These are phyloP conservation scores for Trichoderma oligosporum DNA, from an alignment of 2,329 filamentous ascomycete species.

Conservation along the genomic window DNA sequence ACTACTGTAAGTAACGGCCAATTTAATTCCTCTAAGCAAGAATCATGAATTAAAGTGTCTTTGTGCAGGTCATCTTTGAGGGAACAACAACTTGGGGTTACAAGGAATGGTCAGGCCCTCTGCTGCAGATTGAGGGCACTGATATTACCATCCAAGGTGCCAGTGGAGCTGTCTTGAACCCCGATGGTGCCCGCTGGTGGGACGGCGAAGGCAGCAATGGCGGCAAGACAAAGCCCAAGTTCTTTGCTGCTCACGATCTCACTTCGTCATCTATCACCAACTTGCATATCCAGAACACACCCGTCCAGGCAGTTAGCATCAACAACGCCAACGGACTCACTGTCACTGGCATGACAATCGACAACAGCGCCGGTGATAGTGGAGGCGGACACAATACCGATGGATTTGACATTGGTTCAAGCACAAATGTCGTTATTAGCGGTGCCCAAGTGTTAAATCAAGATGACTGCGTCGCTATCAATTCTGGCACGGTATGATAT, in stretches of 20 bases:
- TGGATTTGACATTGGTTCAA: slow-evolving; percentile 54
- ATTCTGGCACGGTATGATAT: slow-evolving; percentile 41
- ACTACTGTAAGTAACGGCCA: background rate
- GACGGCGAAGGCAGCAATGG: slow-evolving; percentile 57
- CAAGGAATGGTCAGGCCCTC: slow-evolving; percentile 8
- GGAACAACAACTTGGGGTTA: slow-evolving; percentile 11
- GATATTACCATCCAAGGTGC: slow-evolving; percentile 5
- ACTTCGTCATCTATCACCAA: slow-evolving; percentile 34
- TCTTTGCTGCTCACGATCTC: slow-evolving; percentile 48
- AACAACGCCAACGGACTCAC: slow-evolving; percentile 34
- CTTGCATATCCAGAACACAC: slow-evolving; percentile 41
- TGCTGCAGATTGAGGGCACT: slow-evolving; percentile 8
- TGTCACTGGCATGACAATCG: slow-evolving; percentile 37
- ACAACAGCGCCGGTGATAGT: slow-evolving; percentile 37
- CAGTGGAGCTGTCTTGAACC: background rate
- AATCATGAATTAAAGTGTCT: no score
- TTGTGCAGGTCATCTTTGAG: slow-evolving; percentile 1
- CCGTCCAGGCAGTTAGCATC: slow-evolving; percentile 41
- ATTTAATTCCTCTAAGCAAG: no score
- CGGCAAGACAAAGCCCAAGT: slow-evolving; percentile 60
- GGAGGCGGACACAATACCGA: slow-evolving; percentile 52
- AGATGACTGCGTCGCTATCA: slow-evolving; percentile 57
- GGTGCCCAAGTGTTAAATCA: slow-evolving; percentile 56
- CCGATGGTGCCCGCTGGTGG: slow-evolving; percentile 47
- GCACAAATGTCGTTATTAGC: slow-evolving; percentile 47